Conservation (phyloP, 345 rosid species). For the Conringia planisiliqua region DNA sequence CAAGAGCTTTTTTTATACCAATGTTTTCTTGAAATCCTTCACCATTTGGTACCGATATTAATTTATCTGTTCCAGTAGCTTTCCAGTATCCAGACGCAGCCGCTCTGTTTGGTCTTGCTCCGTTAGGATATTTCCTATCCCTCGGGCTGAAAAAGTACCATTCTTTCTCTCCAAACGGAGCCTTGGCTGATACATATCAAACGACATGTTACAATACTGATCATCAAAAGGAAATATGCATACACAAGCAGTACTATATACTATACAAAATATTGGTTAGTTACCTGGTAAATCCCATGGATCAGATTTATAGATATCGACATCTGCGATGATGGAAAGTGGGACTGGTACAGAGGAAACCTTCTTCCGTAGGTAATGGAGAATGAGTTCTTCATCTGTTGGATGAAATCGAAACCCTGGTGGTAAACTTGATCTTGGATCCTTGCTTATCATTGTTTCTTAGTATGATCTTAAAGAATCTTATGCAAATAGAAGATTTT, state of each 20-base stretch:
- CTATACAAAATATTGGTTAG: not conserved
- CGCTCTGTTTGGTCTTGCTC: constrained; percentile 95
- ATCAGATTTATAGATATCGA: constrained; percentile 87
- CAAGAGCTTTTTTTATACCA: constrained; percentile 95
- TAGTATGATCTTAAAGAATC: not conserved
- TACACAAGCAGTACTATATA: too few relatives aligned
- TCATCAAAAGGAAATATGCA: not conserved
- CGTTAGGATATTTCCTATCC: constrained; percentile 95
- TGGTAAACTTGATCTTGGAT: constrained; percentile 73
- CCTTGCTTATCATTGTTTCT: constrained; percentile 44
- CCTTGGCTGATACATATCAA: constrained; percentile 44
- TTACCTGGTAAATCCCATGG: constrained; percentile 96
- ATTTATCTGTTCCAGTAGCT: constrained; percentile 93
- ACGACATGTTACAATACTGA: not conserved
- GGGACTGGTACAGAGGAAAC: constrained; percentile 64
- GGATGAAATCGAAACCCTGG: constrained; percentile 99
- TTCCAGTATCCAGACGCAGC: constrained; percentile 98
- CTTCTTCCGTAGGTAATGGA: constrained; percentile 78
- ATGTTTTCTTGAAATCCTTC: constrained; percentile 48
- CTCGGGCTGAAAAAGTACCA: constrained; percentile 99
- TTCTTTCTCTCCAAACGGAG: constrained; percentile 91
- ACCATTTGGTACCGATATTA: constrained; percentile 47
- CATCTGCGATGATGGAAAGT: constrained; percentile 81
- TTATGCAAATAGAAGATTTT: not conserved
- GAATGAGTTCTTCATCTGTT: constrained; percentile 94